Conservation (phyloP, 1,139 yeast species). For the Wickerhamomyces sp. region DNA sequence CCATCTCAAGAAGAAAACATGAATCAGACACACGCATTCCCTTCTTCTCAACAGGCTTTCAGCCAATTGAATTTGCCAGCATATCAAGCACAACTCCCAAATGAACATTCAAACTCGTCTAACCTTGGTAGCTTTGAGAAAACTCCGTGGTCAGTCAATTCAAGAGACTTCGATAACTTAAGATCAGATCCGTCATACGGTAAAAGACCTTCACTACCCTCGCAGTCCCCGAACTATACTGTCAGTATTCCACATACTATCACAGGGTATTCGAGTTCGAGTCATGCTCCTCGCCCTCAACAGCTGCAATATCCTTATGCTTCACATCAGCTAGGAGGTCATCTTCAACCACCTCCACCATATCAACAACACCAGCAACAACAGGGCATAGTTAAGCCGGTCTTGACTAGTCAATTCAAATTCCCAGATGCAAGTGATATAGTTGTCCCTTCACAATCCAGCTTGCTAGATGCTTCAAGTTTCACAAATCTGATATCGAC, state of each 20-base stretch:
- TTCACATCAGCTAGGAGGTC: background rate
- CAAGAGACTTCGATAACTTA: background rate
- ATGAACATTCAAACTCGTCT: background rate
- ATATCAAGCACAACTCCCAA: too few species aligned
- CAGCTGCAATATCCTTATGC: background rate
- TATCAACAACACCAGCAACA: background rate
- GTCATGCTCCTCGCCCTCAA: background rate
- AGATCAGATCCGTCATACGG: background rate
- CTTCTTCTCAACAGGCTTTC: background rate
- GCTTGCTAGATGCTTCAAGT: slow-evolving; percentile 6
- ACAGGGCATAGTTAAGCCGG: background rate
- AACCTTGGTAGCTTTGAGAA: background rate
- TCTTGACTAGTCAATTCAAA: background rate
- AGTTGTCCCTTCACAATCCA: slow-evolving; percentile 4
- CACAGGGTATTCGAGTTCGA: background rate
- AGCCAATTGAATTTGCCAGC: background rate
- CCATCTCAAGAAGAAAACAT: background rate
- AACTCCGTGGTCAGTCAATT: background rate
- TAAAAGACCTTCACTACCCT: background rate
- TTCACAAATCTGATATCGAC: background rate
- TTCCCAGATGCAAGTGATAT: background rate
- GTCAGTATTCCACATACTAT: background rate
- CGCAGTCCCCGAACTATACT: background rate
- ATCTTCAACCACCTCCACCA: background rate
- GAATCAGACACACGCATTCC: background rate